Percentiles rank a stretch among this genome's conserved stretches.
phyloP scores from a whole-genome alignment of 225 moss, liverwort and hornwort genomes.

The Pseudisothecium myosuroides region DNA sequence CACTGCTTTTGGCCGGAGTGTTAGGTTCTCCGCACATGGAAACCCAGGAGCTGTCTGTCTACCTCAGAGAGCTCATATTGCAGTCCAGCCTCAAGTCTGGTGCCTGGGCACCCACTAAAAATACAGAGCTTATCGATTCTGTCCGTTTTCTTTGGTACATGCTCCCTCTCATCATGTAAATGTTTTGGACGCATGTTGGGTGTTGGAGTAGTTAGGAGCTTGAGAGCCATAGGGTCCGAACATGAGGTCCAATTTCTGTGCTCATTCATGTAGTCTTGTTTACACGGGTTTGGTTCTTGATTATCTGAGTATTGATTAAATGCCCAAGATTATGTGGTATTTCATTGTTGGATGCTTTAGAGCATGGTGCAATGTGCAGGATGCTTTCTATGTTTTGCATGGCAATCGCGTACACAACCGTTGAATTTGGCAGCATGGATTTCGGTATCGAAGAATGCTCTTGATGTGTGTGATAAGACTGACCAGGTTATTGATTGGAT shows the following conservation, averaged over 20 bases:
- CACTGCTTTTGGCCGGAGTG: constrained; percentile 85
- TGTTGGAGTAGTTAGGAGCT: neutral
- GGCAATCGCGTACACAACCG: neutral
- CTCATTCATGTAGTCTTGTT: neutral
- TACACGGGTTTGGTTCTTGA: neutral
- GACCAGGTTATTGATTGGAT: neutral
- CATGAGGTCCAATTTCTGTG: neutral
- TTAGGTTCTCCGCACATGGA: constrained; percentile 69
- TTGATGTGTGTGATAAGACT: neutral
- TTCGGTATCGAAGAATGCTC: neutral
- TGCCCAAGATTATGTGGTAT: neutral
- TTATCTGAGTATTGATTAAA: neutral
- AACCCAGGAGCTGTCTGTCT: constrained; percentile 50
- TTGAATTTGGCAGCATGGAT: neutral
- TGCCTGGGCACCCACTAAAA: constrained; percentile 53
- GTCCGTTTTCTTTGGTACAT: constrained; percentile 82
- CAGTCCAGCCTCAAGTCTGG: constrained; percentile 78
- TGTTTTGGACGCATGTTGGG: neutral
- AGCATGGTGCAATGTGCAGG: neutral
- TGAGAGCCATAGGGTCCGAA: neutral
- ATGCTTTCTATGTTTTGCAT: neutral
- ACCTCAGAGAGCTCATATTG: constrained; percentile 78
- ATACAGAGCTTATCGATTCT: constrained; percentile 82
- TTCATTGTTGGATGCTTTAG: neutral
- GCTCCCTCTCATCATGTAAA: neutral